These are phyloP conservation scores for Afroboletus lepidellus DNA, from an alignment of 1,284 basidiomycete species.

Conservation along the genomic window DNA sequence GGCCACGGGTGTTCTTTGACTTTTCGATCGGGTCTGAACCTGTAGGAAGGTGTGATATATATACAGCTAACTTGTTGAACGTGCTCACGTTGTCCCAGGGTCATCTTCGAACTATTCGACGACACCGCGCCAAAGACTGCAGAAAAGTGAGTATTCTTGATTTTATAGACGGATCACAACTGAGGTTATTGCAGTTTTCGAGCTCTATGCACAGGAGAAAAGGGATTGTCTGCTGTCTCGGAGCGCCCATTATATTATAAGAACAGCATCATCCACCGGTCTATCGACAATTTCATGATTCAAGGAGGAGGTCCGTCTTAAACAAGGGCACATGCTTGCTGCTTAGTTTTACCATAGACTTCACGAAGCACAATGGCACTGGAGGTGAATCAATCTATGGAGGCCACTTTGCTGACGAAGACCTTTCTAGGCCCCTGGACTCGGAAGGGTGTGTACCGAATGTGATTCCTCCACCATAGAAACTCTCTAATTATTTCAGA, in stretches of 20 bases:
- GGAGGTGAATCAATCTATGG: slow-evolving; percentile 87
- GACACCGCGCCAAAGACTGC: slow-evolving; percentile 78
- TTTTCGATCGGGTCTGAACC: slow-evolving; percentile 52
- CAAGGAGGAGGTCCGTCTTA: slow-evolving; percentile 64
- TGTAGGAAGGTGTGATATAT: slow-evolving; percentile 52
- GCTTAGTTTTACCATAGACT: slow-evolving; percentile 45
- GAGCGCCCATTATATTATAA: slow-evolving; percentile 81
- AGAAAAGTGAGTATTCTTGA: slow-evolving; percentile 66
- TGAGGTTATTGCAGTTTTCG: slow-evolving; percentile 62
- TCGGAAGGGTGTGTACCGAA: slow-evolving; percentile 47
- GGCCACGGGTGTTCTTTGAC: slow-evolving; percentile 70
- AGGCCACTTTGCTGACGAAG: slow-evolving; percentile 72
- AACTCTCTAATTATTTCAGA: slow-evolving; percentile 32
- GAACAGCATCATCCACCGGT: slow-evolving; percentile 74
- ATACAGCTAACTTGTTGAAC: neutral
- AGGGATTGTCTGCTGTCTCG: slow-evolving; percentile 63
- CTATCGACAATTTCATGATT: slow-evolving; percentile 87
- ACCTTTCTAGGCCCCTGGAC: slow-evolving; percentile 66
- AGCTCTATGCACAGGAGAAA: slow-evolving; percentile 85
- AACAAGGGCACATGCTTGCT: neutral
- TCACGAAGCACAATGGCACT: slow-evolving; percentile 74
- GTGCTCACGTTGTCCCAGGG: slow-evolving; percentile 38
- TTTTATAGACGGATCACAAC: neutral
- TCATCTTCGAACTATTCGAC: slow-evolving; percentile 81
- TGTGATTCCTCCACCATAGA: neutral